phyloP scores from a whole-genome alignment of 2,329 filamentous ascomycete genomes.

The Monosporascus sp. region DNA sequence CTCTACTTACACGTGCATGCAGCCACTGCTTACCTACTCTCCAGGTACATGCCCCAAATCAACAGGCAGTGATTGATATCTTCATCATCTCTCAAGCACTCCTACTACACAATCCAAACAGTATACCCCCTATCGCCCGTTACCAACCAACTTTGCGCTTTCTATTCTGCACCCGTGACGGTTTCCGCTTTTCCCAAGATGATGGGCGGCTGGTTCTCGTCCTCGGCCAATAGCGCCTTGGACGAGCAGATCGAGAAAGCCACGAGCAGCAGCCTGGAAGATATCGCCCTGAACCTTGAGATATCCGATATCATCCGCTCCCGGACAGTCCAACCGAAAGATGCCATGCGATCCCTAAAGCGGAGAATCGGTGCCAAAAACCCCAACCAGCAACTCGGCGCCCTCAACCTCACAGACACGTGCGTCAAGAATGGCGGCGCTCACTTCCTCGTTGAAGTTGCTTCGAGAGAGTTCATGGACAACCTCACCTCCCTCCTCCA shows the following conservation, averaged over 20 bases:
- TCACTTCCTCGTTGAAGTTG: slow-evolving; percentile 92
- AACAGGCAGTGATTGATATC: too few species aligned
- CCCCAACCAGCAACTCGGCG: slow-evolving; percentile 90
- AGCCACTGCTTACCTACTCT: background rate
- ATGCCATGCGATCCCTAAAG: slow-evolving; percentile 96
- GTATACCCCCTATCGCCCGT: background rate
- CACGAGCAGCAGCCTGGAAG: slow-evolving; percentile 92
- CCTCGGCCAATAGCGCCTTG: slow-evolving; percentile 80
- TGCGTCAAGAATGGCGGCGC: slow-evolving; percentile 97
- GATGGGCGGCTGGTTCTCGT: slow-evolving; percentile 96
- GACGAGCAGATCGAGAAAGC: slow-evolving; percentile 97
- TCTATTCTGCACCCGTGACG: too few species aligned
- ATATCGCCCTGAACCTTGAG: slow-evolving; percentile 95
- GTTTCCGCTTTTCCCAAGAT: slow-evolving; percentile 20
- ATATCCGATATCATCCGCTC: slow-evolving; percentile 97
- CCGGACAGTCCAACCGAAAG: slow-evolving; percentile 94
- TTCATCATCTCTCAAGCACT: too few species aligned
- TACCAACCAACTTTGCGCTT: background rate
- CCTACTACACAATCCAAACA: background rate
- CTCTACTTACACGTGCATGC: background rate
- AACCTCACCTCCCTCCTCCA: slow-evolving; percentile 88
- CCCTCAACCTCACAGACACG: slow-evolving; percentile 94
- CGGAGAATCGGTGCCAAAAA: slow-evolving; percentile 94
- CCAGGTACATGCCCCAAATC: background rate
- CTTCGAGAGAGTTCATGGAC: slow-evolving; percentile 97